Conservation (phyloP, 2,329 filamentous ascomycete species). For the Sporothrix brunneoviolacea region DNA sequence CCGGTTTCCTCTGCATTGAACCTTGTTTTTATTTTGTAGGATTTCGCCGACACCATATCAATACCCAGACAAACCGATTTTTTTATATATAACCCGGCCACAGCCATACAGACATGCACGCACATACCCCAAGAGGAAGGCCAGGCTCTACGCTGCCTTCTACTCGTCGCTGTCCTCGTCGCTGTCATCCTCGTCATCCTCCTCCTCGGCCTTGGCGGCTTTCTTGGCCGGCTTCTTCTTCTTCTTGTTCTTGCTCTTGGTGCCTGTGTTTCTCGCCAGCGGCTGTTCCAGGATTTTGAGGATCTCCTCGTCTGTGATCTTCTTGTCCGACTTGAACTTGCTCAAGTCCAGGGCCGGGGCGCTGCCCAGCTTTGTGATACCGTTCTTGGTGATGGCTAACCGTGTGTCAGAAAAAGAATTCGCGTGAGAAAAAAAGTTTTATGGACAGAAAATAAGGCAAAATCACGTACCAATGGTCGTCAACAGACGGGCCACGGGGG, state of each 20-base stretch:
- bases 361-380: constrained; percentile 75
- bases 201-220: constrained; percentile 27
- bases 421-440: too few relatives aligned
- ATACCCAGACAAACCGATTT: too few relatives aligned
- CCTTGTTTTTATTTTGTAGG: neutral
- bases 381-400: constrained; percentile 98
- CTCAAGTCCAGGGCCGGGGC: constrained; percentile 69
- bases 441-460: too few relatives aligned
- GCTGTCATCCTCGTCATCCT: constrained; percentile 29
- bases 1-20: too few relatives aligned
- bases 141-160: too few relatives aligned
- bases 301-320: constrained; percentile 93
- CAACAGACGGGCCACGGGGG: constrained; percentile 78
- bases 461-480: constrained; percentile 78
- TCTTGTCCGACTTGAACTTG: constrained; percentile 92
- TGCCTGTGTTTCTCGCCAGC: constrained; percentile 73
- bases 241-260: constrained; percentile 84
- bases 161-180: constrained; percentile 27
- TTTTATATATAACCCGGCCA: too few relatives aligned
- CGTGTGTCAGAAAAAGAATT: too few relatives aligned
- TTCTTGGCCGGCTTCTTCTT: constrained; percentile 55
- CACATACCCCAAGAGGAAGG: too few relatives aligned
- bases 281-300: constrained; percentile 91
- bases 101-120: too few relatives aligned
- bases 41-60: neutral